Base-by-base conservation (phyloP, 345 rosid species). In the Salix arbutifolia region DNA sequence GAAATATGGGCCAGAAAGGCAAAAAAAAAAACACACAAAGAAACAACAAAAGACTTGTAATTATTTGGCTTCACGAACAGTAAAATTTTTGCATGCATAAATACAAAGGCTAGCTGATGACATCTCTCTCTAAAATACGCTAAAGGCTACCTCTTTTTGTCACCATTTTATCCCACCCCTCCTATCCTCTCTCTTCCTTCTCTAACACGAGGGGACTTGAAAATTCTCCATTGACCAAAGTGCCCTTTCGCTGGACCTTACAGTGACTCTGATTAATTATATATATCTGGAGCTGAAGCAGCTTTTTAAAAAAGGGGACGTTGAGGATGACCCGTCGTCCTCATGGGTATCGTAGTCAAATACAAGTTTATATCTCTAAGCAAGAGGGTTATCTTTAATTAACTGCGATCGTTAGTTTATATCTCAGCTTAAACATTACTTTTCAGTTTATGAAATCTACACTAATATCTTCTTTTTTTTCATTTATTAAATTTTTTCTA, bases 11-110 rank as follows among this genome's bases (percentile, higher is more conserved):
- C 87, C 89, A 83, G 53, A 64, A 79, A 61, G 65, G 35, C 1
- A 19, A 2, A 3, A 68, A 72, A 73, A 83, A 77, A 68, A 61
- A 71, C 79, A 65, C 80, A 73, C 79, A 76, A 80, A 72, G 72
- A 71, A 78, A 84, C 86, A 78, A 84, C 86, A 85, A 82, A 78
- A 71, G 67, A 46, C 76, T 81, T 76, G 79, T 85, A 86, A 86
- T 84, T 83, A 72, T 38, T 21, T 18, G 69, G 72, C 73, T 77
- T 18, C 68, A 58, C 4, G 1, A 61, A 76, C 76, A 8, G 83
- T 77, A 78, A 77, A 71, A 58, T 2, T 71, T 67, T 72, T 71
- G 81, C 82, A 86, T 84, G 85, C 81, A 83, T 10, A 69, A 37
- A 71, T 68, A 80, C 73, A 23, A n/a, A 66, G 11, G 64, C 10